Conservation (phyloP, 192 early-diverging fungal species). For the Entomortierella parvispora region DNA sequence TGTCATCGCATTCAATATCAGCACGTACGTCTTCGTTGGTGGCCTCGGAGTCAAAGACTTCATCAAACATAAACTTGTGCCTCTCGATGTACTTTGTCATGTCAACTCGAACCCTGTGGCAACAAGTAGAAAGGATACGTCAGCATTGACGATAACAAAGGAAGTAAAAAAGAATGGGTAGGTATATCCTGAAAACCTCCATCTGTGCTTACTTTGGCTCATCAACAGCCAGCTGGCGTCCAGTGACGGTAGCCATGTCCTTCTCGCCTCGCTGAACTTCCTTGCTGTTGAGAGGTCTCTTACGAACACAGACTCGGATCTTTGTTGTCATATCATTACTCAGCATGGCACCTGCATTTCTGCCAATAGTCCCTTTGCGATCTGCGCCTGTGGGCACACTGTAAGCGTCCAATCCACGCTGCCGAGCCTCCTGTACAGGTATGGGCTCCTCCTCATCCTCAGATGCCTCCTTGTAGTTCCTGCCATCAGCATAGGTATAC, state of each 20-base stretch:
- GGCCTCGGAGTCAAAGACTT: constrained; percentile 88
- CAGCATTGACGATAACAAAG: not conserved
- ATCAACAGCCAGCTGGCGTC: constrained; percentile 83
- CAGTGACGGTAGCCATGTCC: constrained; percentile 79
- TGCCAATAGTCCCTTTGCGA: constrained; percentile 35
- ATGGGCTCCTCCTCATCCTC: constrained; percentile 54
- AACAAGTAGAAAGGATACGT: not conserved
- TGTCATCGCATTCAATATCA: no score
- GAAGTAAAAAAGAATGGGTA: constrained; percentile 1
- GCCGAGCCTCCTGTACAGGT: constrained; percentile 44
- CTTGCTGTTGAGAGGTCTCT: constrained; percentile 91
- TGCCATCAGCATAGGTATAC: constrained; percentile 24
- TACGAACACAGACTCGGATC: constrained; percentile 97
- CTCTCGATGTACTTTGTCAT: constrained; percentile 95
- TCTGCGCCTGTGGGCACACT: constrained; percentile 65
- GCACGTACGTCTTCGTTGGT: constrained; percentile 79
- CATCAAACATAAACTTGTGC: constrained; percentile 95
- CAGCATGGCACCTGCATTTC: constrained; percentile 19
- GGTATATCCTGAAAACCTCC: not conserved
- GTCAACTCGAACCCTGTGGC: constrained; percentile 87
- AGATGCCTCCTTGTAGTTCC: constrained; percentile 45
- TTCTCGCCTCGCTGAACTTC: constrained; percentile 84
- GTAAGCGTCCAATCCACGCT: constrained; percentile 74
- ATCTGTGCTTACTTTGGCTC: constrained; percentile 85
- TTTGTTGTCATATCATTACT: constrained; percentile 75